Conservation (phyloP, 768 basidiomycete species). For the Lactarius trivialis region DNA sequence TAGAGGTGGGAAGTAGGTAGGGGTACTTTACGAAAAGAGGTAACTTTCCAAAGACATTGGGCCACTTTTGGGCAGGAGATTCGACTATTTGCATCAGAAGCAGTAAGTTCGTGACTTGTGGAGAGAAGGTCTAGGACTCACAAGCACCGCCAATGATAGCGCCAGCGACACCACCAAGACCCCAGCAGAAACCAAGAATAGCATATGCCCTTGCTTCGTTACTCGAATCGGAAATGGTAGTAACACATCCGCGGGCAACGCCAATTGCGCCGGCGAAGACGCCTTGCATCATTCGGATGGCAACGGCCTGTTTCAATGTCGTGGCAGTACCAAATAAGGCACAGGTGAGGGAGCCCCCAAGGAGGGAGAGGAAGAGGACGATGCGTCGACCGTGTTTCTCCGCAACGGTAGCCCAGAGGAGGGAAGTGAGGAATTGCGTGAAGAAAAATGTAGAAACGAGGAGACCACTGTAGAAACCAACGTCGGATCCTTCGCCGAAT, state of each 20-base stretch:
- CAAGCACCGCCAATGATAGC: slow-evolving; percentile 81
- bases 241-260: slow-evolving; percentile 83
- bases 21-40: slow-evolving; percentile 74
- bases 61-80: slow-evolving; percentile 83
- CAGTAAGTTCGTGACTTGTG: slow-evolving; percentile 15
- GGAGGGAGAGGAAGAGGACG: slow-evolving; percentile 77
- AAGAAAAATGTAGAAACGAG: slow-evolving; percentile 85
- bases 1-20: slow-evolving; percentile 80
- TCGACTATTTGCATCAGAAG: slow-evolving; percentile 48
- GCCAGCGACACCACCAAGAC: slow-evolving; percentile 89
- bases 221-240: slow-evolving; percentile 80
- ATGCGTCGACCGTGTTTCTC: slow-evolving; percentile 82
- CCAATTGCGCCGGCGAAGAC: slow-evolving; percentile 92
- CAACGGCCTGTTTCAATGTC: slow-evolving; percentile 72
- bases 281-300: slow-evolving; percentile 82
- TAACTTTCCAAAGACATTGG: slow-evolving; percentile 57
- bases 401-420: slow-evolving; percentile 95
- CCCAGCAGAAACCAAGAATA: slow-evolving; percentile 93
- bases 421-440: slow-evolving; percentile 91
- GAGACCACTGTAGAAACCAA: slow-evolving; percentile 86
- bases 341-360: slow-evolving; percentile 80
- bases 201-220: slow-evolving; percentile 96
- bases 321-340: slow-evolving; percentile 72
- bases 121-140: slow-evolving; percentile 35
- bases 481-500: slow-evolving; percentile 71